Evolutionary conservation across 2,329 filamentous ascomycete species (phyloP), one percentile per base, ranked within the genome.

Genomic region (Scedosporium apiospermum): DNA sequence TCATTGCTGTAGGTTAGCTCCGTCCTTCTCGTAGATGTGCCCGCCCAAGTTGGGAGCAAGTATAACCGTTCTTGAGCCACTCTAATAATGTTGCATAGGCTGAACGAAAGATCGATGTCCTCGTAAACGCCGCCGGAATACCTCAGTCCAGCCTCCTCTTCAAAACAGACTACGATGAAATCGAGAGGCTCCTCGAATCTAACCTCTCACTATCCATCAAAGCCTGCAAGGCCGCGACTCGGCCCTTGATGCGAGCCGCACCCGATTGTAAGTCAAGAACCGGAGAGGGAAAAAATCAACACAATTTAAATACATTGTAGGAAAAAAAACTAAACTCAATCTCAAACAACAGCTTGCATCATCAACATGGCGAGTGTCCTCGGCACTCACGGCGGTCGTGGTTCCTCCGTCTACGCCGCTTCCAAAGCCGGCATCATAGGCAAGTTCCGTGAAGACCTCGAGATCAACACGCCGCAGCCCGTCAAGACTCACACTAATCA

Each of bases 281-380:
- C 18, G 16, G n/a, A 1, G 23, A 49, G 6, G 6, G n/a, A 34
- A 60, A 12, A n/a, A 30, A 27, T 46, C n/a, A 34, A 23, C 26
- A 5, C 53, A 57, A 27, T 23, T 57, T 57, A 9, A 16, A 57
- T 30, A 23, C 14, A 6, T 27, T 23, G 2, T 6, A 30, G 51
- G 4, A 57, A 23, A 23, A 55, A 21, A 57, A 26, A 14, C 26
- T 57, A 23, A 30, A 21, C 23, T 41, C 34, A 4, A n/a, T 18
- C 55, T 34, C 34, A 18, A 18, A 21, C 26, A n/a, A n/a, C 18
- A 83, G 83, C 80, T 6, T 90, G 85, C 69, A 92, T 96, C 65
- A 87, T 96, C 72, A 96, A 96, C 70, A 77, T 96, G 23, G 87
- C 89, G 0, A 93, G 89, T 58, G 76, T 96, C 34, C 81, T 96